Evolutionary conservation across 2,329 filamentous ascomycete species (phyloP), one percentile per base, ranked within the genome.

Genomic region (Pseudocercospora pini-densiflorae): DNA sequence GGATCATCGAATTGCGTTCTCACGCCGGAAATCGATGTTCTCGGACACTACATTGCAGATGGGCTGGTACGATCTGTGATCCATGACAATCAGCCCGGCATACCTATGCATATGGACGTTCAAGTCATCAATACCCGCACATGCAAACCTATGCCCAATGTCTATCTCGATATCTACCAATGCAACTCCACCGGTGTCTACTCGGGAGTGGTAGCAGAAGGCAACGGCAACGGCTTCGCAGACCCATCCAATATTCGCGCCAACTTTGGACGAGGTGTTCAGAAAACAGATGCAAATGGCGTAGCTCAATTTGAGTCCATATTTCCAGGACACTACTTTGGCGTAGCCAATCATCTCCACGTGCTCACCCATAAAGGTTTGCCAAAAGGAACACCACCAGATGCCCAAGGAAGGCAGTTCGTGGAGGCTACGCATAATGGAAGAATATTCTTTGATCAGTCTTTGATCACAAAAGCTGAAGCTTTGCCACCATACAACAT

Each of bases 361-460:
- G 19, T 66, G 6, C 60, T 66, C 21, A 63, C 64, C 8, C 60
- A 66, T 49, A 66, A 57, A 57, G 64, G 61, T 9, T 27, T 55
- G 12, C 51, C 51, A 7, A 33, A 55, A 31, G 51, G 51, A 5
- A 31, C 51, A 5, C 12, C 51, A 1, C 51, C 51, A n/a, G 51
- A 55, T 19, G 51, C 51, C 3, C 23, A 27, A 16, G 64, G 64
- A 2, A 24, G 8, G 5, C 43, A 66, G 59, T 69, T 63, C 21
- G 59, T 67, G 1, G 81, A 78, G 58, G 82, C 86, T 66, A 83
- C 85, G 7, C 87, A 90, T 76, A 82, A 90, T 33, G 88, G 88
- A 16, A 88, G 91, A 75, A 72, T 88, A 55, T 90, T 88, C 81
- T 88, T 88, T 64, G 87, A 90, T 75, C 84, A 89, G 74, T 80